A percentile compares a stretch with the other conserved stretches of the same genome.
Conservation (phyloP, 1,139 yeast species). For the Lizanozyma gosingica region DNA sequence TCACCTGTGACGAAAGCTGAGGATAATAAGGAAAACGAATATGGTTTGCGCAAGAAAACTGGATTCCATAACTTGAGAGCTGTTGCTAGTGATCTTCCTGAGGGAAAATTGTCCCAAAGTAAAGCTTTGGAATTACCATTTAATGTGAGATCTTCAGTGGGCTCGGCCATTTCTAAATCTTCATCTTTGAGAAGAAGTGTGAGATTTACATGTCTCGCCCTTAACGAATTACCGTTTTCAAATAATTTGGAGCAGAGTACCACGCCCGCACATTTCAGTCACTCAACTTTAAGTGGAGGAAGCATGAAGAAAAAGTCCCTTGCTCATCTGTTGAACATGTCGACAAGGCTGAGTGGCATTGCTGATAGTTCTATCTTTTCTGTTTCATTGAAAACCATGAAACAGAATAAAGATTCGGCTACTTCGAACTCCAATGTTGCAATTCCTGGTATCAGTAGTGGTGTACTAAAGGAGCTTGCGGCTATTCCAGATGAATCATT, state of each 20-base stretch:
- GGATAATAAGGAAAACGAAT: constrained; percentile 9
- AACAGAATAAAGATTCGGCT: not conserved
- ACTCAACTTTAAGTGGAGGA: constrained; percentile 1
- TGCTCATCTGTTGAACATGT: constrained; percentile 5
- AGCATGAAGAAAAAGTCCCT: constrained; percentile 2
- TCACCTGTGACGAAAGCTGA: constrained; percentile 5
- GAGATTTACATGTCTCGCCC: constrained; percentile 29
- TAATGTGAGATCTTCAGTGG: constrained; percentile 14
- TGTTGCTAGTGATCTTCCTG: constrained; percentile 13
- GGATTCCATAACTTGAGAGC: constrained; percentile 30
- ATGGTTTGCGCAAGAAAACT: constrained; percentile 24
- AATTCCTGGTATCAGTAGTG: constrained; percentile 56
- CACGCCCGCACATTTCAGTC: not conserved
- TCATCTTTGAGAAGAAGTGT: constrained; percentile 23
- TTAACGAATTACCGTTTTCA: constrained; percentile 32
- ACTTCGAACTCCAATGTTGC: constrained; percentile 14
- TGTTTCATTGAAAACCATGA: constrained; percentile 13
- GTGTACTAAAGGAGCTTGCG: constrained; percentile 62
- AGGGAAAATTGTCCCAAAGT: constrained; percentile 6
- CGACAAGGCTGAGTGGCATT: constrained; percentile 19
- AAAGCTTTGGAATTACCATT: constrained; percentile 19
- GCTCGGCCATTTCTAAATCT: constrained; percentile 18
- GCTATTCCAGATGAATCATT: constrained; percentile 72
- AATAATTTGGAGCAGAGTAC: not conserved
- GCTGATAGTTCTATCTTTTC: constrained; percentile 33